Percentiles rank a stretch among this genome's conserved stretches.
These are phyloP conservation scores for Mycena metata DNA, from an alignment of 768 basidiomycete species.

Conservation along the genomic window DNA sequence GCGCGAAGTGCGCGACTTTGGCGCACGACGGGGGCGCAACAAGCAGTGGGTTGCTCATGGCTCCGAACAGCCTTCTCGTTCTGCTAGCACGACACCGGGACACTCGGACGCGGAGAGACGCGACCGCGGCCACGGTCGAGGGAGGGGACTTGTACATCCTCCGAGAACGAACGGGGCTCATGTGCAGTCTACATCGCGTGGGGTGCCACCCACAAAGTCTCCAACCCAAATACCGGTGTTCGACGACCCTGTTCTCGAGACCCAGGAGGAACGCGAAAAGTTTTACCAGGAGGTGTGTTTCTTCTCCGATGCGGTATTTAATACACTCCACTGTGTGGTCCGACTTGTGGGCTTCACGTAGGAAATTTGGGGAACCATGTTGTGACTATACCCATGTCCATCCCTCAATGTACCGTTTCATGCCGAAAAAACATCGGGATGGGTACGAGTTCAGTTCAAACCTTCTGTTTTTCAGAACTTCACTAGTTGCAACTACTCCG, in stretches of 20 bases:
- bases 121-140: constrained; percentile 73
- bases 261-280: constrained; percentile 72
- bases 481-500: not conserved
- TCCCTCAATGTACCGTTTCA: too few species aligned
- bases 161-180: constrained; percentile 50
- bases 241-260: constrained; percentile 69
- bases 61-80: constrained; percentile 54
- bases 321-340: too few species aligned
- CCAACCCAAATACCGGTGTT: constrained; percentile 47
- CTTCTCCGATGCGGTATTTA: too few species aligned
- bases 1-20: constrained; percentile 30
- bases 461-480: too few species aligned
- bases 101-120: constrained; percentile 66
- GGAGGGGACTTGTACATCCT: constrained; percentile 49
- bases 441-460: too few species aligned
- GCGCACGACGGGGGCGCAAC: constrained; percentile 59
- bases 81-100: constrained; percentile 51
- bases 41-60: constrained; percentile 68
- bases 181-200: constrained; percentile 55
- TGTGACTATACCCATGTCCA: too few species aligned
- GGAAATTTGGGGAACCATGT: too few species aligned
- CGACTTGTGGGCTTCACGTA: too few species aligned
- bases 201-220: constrained; percentile 49
- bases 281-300: constrained; percentile 79
- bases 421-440: too few species aligned